phyloP scores from a whole-genome alignment of 805 yeast genomes.

The Starmerella ratchasimensis region DNA sequence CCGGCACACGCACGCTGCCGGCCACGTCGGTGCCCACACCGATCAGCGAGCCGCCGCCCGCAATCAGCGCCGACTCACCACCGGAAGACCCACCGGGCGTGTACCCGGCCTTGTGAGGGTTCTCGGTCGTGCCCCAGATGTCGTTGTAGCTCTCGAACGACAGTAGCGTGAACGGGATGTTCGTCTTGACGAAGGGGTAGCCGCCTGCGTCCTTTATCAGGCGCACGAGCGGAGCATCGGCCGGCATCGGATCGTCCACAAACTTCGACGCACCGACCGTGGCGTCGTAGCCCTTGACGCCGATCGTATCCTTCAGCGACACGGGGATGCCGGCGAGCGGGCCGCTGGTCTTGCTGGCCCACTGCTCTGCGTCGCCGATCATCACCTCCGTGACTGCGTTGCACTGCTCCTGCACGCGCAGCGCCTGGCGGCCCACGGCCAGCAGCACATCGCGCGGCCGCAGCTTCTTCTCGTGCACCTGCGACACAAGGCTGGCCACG shows the following conservation, averaged over 20 bases:
- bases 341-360: conserved; percentile 42
- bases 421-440: conserved; percentile 53
- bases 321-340: conserved; percentile 52
- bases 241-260: conserved; percentile 31
- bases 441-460: conserved; percentile 39
- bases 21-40: conserved; percentile 47
- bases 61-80: conserved; percentile 38
- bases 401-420: conserved; percentile 45
- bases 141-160: conserved; percentile 43
- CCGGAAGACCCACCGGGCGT: conserved; percentile 43
- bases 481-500: conserved; percentile 31
- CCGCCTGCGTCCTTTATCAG: conserved; percentile 40
- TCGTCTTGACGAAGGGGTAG: conserved; percentile 41
- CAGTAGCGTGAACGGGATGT: conserved; percentile 43
- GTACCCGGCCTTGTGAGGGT: conserved; percentile 36
- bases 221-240: conserved; percentile 32
- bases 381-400: conserved; percentile 47
- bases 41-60: conserved; percentile 35
- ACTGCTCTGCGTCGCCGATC: conserved; percentile 46
- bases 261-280: conserved; percentile 36
- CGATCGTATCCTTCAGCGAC: conserved; percentile 46
- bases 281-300: conserved; percentile 37
- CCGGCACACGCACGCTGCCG: conserved; percentile 42
- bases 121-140: conserved; percentile 37
- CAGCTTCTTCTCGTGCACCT: conserved; percentile 35